These are phyloP conservation scores for Bryoerythrophyllum caledonicum DNA, from an alignment of 225 moss, liverwort and hornwort genomes.

Conservation along the genomic window DNA sequence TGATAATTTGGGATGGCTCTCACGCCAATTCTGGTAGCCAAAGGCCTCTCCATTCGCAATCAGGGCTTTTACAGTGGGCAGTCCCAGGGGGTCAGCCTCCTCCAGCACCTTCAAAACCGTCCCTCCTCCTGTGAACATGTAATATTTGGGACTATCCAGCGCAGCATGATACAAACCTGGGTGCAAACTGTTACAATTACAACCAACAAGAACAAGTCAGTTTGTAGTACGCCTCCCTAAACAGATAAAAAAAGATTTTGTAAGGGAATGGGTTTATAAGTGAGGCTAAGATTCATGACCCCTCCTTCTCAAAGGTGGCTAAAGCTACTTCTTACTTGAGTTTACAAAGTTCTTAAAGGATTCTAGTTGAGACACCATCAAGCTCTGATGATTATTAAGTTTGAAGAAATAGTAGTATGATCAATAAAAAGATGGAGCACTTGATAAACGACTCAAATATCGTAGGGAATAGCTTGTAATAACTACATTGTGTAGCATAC, in stretches of 20 bases:
- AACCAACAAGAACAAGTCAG: constrained; percentile 5
- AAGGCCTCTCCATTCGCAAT: constrained; percentile 66
- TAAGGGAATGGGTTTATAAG: not conserved
- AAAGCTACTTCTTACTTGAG: too few relatives aligned
- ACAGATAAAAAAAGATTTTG: not conserved
- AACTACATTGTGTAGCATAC: too few relatives aligned
- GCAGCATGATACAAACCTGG: constrained; percentile 78
- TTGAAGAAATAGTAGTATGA: too few relatives aligned
- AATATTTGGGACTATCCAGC: constrained; percentile 77
- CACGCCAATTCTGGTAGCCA: constrained; percentile 50
- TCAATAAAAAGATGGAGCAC: too few relatives aligned
- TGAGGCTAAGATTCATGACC: too few relatives aligned
- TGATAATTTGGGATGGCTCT: not conserved
- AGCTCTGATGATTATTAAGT: too few relatives aligned
- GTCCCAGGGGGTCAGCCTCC: constrained; percentile 71
- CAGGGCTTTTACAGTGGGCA: constrained; percentile 86
- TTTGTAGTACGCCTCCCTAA: not conserved
- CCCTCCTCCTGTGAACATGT: constrained; percentile 91
- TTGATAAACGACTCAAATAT: too few relatives aligned
- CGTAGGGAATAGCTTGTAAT: too few relatives aligned
- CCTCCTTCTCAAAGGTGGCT: too few relatives aligned
- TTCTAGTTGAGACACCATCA: too few relatives aligned
- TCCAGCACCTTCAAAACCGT: constrained; percentile 91
- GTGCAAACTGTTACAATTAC: constrained; percentile 57
- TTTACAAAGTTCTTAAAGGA: too few relatives aligned